These are phyloP conservation scores for Pseudozyma sp. DNA, from an alignment of 1,284 basidiomycete genomes.

Conservation along the genomic window DNA sequence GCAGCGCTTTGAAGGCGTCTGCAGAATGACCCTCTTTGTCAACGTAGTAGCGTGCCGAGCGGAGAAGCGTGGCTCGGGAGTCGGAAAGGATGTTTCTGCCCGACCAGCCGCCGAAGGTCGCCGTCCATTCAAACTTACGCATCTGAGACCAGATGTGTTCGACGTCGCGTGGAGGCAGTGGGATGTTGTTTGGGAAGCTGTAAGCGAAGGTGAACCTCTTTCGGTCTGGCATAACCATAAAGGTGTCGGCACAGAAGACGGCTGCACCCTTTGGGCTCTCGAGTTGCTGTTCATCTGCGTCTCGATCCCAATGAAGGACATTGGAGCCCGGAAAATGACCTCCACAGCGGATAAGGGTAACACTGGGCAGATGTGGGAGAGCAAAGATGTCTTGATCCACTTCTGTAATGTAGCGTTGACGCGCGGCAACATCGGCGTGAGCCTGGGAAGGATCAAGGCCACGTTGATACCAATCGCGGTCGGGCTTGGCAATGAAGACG, in stretches of 20 bases:
- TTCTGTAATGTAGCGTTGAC: slow-evolving; percentile 17
- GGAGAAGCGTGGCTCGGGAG: slow-evolving; percentile 25
- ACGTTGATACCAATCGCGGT: slow-evolving; percentile 39
- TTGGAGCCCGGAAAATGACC: slow-evolving; percentile 35
- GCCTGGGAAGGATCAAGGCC: slow-evolving; percentile 17
- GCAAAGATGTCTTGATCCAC: slow-evolving; percentile 16
- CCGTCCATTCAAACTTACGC: slow-evolving; percentile 30
- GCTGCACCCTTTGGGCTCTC: slow-evolving; percentile 9
- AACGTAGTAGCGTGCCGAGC: slow-evolving; percentile 34
- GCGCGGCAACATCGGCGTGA: slow-evolving; percentile 27
- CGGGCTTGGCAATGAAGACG: slow-evolving; percentile 46
- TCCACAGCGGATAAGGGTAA: slow-evolving; percentile 32
- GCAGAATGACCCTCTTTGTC: slow-evolving; percentile 30
- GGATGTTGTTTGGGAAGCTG: slow-evolving; percentile 41
- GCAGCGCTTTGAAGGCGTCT: slow-evolving; percentile 22
- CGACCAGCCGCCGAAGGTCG: slow-evolving; percentile 41
- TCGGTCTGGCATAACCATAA: slow-evolving; percentile 29
- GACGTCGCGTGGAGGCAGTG: slow-evolving; percentile 40
- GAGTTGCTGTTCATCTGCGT: not conserved
- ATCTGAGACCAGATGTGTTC: slow-evolving; percentile 38
- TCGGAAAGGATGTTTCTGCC: slow-evolving; percentile 30
- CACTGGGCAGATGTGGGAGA: slow-evolving; percentile 20
- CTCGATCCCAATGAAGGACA: slow-evolving; percentile 30
- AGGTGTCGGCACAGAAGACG: slow-evolving; percentile 39
- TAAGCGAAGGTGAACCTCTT: slow-evolving; percentile 38